phyloP scores from a whole-genome alignment of 2,329 filamentous ascomycete genomes.

The Neonectria punicea region DNA sequence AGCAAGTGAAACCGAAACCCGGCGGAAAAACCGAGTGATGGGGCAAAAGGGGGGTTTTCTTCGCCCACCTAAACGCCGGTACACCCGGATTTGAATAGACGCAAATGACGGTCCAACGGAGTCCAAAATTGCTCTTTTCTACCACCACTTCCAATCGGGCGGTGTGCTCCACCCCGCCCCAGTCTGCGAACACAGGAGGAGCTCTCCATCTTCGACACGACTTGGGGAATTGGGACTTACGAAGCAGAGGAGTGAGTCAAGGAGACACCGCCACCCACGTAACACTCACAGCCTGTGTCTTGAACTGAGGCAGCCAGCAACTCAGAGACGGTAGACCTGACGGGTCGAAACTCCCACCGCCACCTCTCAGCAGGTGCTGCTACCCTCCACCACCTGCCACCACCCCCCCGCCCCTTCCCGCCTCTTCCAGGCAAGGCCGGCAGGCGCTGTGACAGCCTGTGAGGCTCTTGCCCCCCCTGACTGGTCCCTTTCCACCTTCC shows the following conservation, averaged over 20 bases:
- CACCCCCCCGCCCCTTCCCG: neutral
- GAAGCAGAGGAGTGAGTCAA: slow-evolving; percentile 1
- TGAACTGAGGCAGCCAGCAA: slow-evolving; percentile 9
- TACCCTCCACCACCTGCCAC: neutral
- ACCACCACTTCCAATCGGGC: slow-evolving; percentile 3
- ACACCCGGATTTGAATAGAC: neutral
- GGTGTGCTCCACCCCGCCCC: slow-evolving; percentile 12
- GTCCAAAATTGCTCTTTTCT: slow-evolving; percentile 19
- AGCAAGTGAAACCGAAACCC: neutral
- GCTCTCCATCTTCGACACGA: no score
- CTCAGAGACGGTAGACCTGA: slow-evolving; percentile 6
- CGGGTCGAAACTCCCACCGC: neutral
- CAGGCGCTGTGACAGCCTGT: neutral
- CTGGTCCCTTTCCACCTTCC: slow-evolving; percentile 2
- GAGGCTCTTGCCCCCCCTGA: slow-evolving; percentile 6
- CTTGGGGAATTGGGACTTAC: no score
- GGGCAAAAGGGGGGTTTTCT: neutral
- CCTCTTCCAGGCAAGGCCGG: slow-evolving; percentile 3
- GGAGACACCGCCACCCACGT: slow-evolving; percentile 18
- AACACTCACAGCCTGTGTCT: slow-evolving; percentile 6
- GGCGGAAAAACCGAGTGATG: neutral
- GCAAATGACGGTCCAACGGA: slow-evolving; percentile 3
- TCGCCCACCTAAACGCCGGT: neutral
- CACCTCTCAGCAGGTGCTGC: neutral
- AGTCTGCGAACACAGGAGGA: slow-evolving; percentile 16